Evolutionary conservation across 352 stramenopile genomes (phyloP).

Genomic region (Phytophthora lateralis): DNA sequence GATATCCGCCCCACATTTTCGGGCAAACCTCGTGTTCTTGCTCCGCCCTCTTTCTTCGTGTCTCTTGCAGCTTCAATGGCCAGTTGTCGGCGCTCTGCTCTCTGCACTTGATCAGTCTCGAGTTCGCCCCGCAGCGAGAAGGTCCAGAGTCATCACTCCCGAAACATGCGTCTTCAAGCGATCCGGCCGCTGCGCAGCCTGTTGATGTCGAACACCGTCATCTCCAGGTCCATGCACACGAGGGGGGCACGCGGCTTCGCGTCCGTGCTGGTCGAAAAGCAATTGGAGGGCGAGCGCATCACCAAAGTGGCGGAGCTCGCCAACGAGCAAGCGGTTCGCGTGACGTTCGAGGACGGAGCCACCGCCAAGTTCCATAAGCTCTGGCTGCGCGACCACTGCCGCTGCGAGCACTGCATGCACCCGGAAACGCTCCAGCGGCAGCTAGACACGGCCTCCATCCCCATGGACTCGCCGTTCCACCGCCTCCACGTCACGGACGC

Average conservation of each 20-base stretch:
- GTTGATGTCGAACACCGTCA: background rate
- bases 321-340: slow-evolving; percentile 52
- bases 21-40: background rate
- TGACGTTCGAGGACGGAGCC: slow-evolving; percentile 81
- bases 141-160: slow-evolving; percentile 1
- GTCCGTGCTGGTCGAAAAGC: slow-evolving; percentile 23
- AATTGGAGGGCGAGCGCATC: slow-evolving; percentile 29
- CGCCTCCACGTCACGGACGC: slow-evolving; percentile 40
- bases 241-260: slow-evolving; percentile 19
- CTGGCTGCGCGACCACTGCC: slow-evolving; percentile 88
- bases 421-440: slow-evolving; percentile 77
- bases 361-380: slow-evolving; percentile 85
- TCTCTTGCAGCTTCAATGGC: slow-evolving; percentile 36
- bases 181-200: slow-evolving; percentile 25
- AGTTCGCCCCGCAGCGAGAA: slow-evolving; percentile 20
- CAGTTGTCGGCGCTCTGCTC: slow-evolving; percentile 6
- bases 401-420: slow-evolving; percentile 66
- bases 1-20: slow-evolving; percentile 21
- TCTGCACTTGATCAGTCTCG: slow-evolving; percentile 14
- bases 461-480: slow-evolving; percentile 50
- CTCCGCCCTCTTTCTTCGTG: slow-evolving; percentile 13
- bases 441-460: slow-evolving; percentile 81
- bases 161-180: slow-evolving; percentile 31
- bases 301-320: slow-evolving; percentile 58
- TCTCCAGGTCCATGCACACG: slow-evolving; percentile 2